Base-by-base conservation (phyloP, 148 eudicot species). In the Rhododendron williamsianum region DNA sequence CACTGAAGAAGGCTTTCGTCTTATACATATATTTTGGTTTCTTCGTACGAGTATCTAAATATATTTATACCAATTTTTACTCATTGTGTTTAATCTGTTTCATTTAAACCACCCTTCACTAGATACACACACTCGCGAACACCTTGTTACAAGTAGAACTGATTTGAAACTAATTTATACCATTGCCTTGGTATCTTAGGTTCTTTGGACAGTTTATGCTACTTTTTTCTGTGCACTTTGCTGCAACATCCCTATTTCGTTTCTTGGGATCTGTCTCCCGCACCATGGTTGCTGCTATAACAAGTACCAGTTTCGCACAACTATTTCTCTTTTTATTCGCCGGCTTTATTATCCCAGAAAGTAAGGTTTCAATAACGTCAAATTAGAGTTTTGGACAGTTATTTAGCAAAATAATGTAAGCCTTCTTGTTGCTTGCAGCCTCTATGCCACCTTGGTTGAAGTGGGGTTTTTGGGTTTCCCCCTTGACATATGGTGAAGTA, bases 401-500 rank as follows among this genome's bases (percentile, higher is more conserved):
- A 33, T 60, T 27, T 63, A 63, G 30, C 23, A 16, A 51, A 35
- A 60, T 35, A 30, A 76, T 41, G 81, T 43, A 52, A 81, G 21
- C 18, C 81, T 9, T 74, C 41, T 81, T 80, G 45, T 86, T 87
- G 81, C 38, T 85, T 91, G 90, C 92, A 96, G 98, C 93, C 35
- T 93, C 96, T 36, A 91, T 94, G 94, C 98, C 98, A 27, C 71
- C 36, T 73, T 96, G 98, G 98, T 88, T 94, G 82, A 87, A 85
- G 67, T 94, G 98, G 98, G 94, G 91, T 71, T 94, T 92, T 85
- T 96, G 98, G 98, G 80, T 88, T 83, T 89, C 89, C 18, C 98
- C 95, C 9, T 80, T 96, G 25, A 86, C 98, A 72, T 96, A 96
- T 87, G 98, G 91, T 38, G 93, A 94, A 90, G 87, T 93, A 78